Base-by-base conservation (phyloP, 176 grass and related monocot genomes). In the Zea luxurians region DNA sequence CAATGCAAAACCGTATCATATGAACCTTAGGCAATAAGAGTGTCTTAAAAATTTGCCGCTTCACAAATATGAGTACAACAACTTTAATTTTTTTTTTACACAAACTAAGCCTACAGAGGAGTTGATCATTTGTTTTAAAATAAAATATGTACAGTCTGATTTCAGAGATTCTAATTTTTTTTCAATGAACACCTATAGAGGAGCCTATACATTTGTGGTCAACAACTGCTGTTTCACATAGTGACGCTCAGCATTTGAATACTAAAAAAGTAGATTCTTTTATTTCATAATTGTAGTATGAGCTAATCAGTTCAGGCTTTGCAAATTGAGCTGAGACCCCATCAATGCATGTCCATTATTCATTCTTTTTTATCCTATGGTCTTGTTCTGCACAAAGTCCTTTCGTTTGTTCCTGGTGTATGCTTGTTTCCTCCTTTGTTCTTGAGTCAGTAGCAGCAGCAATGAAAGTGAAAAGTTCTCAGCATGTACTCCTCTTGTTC, bases 401-500 rank as follows among this genome's bases (percentile, higher is more conserved):
- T 61, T 20, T 9, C 53, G 20, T 70, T 61, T 59, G 21, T 70
- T 80, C 41, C 66, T 61, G 43, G 45, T 48, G 15, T n/a, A 46
- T 36, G 52, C 61, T 61, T 48, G 49, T 78, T 83, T 58, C 61
- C 48, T 17, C 37, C 11, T 57, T 70, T 59, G 61, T 66, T 61
- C 57, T 27, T 37, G 37, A 65, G 27, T 40, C 34, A 40, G 65
- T 47, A 47, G 10, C 55, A 17, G 27, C 27, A 68, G 66, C 45
- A 71, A 50, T 71, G 21, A 48, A 68, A 71, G 80, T 49, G 46
- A 78, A 81, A 83, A 73, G 53, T 48, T 66, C 80, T 37, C 20
- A 70, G n/a, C 70, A 77, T 87, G 18, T 12, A 37, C 62, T 73
- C 20, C 41, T 66, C 68, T 89, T 75, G 37, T 79, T 86, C 52